Evolutionary conservation across 2,329 filamentous ascomycete species (phyloP), one percentile per base, ranked within the genome.

Genomic region (Chalaropsis thielavioides): DNA sequence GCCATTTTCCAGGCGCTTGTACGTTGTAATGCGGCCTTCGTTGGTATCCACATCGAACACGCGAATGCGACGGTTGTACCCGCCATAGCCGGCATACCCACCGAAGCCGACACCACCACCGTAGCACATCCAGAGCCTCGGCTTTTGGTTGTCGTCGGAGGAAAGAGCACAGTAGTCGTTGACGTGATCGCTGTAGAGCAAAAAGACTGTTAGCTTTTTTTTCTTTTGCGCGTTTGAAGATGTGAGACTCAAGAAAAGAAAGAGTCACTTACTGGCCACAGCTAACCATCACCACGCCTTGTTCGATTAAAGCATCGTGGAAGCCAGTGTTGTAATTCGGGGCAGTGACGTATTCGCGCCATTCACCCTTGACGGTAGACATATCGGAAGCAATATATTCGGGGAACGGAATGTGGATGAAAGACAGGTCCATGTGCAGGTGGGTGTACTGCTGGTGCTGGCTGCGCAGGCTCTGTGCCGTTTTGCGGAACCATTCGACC

Each of bases 111-210:
- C 84, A 31, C 89, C 94, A 40, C 94, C 94, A 8, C 86, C 92
- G 74, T 97, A 97, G 78, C 94, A 99, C 92, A 99, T 96, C 94
- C 94, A 99, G 1, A 97, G 77, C 38, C 87, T 82, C 0, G 88
- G 86, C 61, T 80, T 80, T n/a, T 79, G 75, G 24, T 78, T 74
- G 2, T 78, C 72, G 24, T 72, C 72, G 44, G 73, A 74, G 1
- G 81, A 85, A 8, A 96, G 80, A 68, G 89, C 86, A 74, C 94
- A 99, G 74, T 96, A 97, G 72, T 99, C 94, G 73, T 99, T 99
- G 69, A 88, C 92, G 72, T 99, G 94, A 72, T 99, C 94, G 73
- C 86, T 89, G 58, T 13, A 35, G 24, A 40, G 22, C 38, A 44
- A 44, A 46, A 54, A 56, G 24, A 15, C 10, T 13, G 51, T 69